These are phyloP conservation scores for Pseudonectria buxi DNA, from an alignment of 2,329 filamentous ascomycete genomes.

Conservation along the genomic window DNA sequence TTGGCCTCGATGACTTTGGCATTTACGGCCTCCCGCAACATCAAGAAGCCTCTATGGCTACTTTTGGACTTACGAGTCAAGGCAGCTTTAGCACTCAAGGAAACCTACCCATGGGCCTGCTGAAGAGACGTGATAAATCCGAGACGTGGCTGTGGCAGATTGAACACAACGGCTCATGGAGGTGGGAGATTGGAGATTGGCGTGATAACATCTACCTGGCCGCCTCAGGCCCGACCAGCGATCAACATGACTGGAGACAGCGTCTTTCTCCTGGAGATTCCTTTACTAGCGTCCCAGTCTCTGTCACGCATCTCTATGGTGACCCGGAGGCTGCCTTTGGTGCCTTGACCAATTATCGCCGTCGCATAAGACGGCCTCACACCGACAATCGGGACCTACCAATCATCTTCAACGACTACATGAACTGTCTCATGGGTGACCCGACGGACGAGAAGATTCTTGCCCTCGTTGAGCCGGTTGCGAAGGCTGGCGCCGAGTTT, in stretches of 20 bases:
- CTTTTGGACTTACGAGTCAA: conserved; percentile 18
- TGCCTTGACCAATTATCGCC: conserved; percentile 24
- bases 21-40: too few species aligned
- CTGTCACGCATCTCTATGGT: conserved; percentile 18
- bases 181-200: conserved; percentile 30
- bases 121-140: conserved; percentile 12
- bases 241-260: conserved; percentile 24
- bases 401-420: conserved; percentile 33
- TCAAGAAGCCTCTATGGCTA: conserved; percentile 9
- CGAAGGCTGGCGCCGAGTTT: conserved; percentile 25
- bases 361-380: conserved; percentile 23
- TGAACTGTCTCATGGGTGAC: conserved; percentile 34
- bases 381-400: conserved; percentile 22
- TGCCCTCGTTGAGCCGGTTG: conserved; percentile 23
- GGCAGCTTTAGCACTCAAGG: conserved; percentile 26
- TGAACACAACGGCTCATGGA: conserved; percentile 30
- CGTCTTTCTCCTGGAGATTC: conserved; percentile 14
- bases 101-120: conserved; percentile 25
- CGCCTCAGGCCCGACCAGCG: conserved; percentile 18
- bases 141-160: conserved; percentile 30
- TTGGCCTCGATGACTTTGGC: too few species aligned
- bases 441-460: conserved; percentile 27
- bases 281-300: conserved; percentile 19
- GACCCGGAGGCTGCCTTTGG: conserved; percentile 18
- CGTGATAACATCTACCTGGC: conserved; percentile 26